These are phyloP conservation scores for Ramaria sp. DNA, from an alignment of 768 basidiomycete species.

Conservation along the genomic window DNA sequence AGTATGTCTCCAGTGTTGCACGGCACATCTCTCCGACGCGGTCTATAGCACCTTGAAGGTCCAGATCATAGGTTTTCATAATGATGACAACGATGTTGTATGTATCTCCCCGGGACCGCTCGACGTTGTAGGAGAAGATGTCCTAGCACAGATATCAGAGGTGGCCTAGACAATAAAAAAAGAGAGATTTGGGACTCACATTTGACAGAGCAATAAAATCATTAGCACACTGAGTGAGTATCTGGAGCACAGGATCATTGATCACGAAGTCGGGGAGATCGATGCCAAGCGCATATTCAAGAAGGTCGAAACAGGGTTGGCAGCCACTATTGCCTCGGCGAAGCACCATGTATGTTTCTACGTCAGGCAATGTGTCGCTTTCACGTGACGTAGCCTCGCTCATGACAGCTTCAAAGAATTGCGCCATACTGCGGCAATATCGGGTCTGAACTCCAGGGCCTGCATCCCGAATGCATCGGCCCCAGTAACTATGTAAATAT, in stretches of 20 bases:
- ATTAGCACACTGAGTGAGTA: constrained; percentile 36
- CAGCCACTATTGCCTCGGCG: constrained; percentile 45
- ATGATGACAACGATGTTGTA: constrained; percentile 34
- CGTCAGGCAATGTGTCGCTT: constrained; percentile 26
- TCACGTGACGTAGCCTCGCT: constrained; percentile 34
- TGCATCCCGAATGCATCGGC: constrained; percentile 26
- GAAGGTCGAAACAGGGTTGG: constrained; percentile 39
- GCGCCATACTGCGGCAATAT: constrained; percentile 30
- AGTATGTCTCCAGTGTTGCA: too few relatives aligned
- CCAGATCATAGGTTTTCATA: constrained; percentile 26
- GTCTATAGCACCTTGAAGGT: constrained; percentile 27
- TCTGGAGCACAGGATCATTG: constrained; percentile 35
- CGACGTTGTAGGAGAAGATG: constrained; percentile 29
- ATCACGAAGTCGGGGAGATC: constrained; percentile 45
- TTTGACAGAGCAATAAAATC: constrained; percentile 43
- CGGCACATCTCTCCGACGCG: constrained; percentile 12
- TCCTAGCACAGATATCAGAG: constrained; percentile 19
- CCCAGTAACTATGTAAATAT: constrained; percentile 23
- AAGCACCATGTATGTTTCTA: constrained; percentile 43
- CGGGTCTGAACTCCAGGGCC: constrained; percentile 28
- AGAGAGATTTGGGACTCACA: constrained; percentile 15
- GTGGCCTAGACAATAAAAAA: not conserved
- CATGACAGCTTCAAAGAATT: constrained; percentile 31
- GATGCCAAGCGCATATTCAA: constrained; percentile 43
- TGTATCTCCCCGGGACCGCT: constrained; percentile 28